phyloP scores from a whole-genome alignment of 805 yeast genomes.

The Starmerella vitae region DNA sequence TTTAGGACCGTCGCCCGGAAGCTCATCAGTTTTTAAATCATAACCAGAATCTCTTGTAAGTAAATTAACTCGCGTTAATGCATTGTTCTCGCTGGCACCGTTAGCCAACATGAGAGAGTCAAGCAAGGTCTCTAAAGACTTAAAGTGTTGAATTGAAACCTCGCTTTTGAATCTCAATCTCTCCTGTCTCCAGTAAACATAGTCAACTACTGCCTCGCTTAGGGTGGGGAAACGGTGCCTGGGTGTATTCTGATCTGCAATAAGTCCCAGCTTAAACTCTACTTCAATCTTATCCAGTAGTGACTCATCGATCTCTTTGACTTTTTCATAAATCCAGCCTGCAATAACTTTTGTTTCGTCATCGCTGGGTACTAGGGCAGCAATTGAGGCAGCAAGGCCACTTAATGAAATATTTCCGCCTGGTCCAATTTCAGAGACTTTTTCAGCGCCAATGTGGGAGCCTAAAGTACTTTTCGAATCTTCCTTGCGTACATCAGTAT shows the following conservation, averaged over 20 bases:
- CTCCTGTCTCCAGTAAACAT: slow-evolving; percentile 20
- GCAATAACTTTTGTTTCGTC: slow-evolving; percentile 70
- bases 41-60: slow-evolving; percentile 16
- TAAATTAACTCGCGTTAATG: slow-evolving; percentile 7
- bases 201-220: slow-evolving; percentile 26
- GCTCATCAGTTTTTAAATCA: not conserved
- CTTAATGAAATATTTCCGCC: slow-evolving; percentile 22
- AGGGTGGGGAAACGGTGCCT: slow-evolving; percentile 25
- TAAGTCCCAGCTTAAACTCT: slow-evolving; percentile 28
- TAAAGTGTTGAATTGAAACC: slow-evolving; percentile 20
- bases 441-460: slow-evolving; percentile 1
- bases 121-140: slow-evolving; percentile 18
- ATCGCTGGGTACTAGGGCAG: slow-evolving; percentile 66
- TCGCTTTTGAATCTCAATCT: slow-evolving; percentile 23
- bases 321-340: slow-evolving; percentile 79
- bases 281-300: slow-evolving; percentile 33
- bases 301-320: slow-evolving; percentile 29
- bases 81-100: slow-evolving; percentile 7
- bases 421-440: slow-evolving; percentile 15
- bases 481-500: not conserved
- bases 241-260: slow-evolving; percentile 21
- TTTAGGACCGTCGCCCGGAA: slow-evolving; percentile 4
- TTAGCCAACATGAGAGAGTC: slow-evolving; percentile 11
- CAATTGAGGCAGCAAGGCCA: slow-evolving; percentile 41
- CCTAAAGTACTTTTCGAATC: not conserved